A percentile compares a stretch with the other conserved stretches of the same genome.
Conservation (phyloP, 1,284 basidiomycete genomes). For the Crucibulum cyathiforme region DNA sequence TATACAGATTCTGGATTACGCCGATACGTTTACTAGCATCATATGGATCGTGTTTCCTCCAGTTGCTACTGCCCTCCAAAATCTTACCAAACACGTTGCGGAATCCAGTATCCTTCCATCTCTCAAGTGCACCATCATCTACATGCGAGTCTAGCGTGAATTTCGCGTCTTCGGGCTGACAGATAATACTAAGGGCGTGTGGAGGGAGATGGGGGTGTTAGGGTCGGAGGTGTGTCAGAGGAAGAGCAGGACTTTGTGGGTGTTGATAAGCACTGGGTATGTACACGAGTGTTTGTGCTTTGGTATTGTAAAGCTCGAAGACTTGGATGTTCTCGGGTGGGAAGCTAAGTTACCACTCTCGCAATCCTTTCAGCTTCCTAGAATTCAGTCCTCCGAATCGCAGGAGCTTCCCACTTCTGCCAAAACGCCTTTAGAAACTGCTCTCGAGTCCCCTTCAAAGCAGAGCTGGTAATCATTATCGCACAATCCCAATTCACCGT, state of each 20-base stretch:
- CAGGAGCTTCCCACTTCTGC: no score
- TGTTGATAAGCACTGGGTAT: constrained; percentile 58
- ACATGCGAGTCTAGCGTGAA: constrained; percentile 75
- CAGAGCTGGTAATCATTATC: no score
- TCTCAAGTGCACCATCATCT: constrained; percentile 77
- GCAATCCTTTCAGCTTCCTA: no score
- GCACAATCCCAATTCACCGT: no score
- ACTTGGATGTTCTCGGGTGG: constrained; percentile 73
- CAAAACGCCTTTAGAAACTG: no score
- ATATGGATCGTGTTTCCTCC: constrained; percentile 67
- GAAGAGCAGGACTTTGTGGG: constrained; percentile 61
- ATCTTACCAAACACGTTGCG: constrained; percentile 64
- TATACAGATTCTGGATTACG: constrained; percentile 65
- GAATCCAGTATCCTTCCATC: constrained; percentile 78
- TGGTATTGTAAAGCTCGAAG: constrained; percentile 76
- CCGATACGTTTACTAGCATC: constrained; percentile 56
- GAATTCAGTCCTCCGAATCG: no score
- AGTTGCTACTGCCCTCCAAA: constrained; percentile 52
- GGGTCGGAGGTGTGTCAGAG: constrained; percentile 62
- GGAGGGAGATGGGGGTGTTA: constrained; percentile 52
- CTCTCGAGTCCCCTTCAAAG: no score
- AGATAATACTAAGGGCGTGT: constrained; percentile 71
- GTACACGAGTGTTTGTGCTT: constrained; percentile 61
- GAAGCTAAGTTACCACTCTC: no score
- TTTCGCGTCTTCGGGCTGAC: constrained; percentile 71